phyloP scores from a whole-genome alignment of 2,329 filamentous ascomycete genomes.

The Hypomyces perniciosus region DNA sequence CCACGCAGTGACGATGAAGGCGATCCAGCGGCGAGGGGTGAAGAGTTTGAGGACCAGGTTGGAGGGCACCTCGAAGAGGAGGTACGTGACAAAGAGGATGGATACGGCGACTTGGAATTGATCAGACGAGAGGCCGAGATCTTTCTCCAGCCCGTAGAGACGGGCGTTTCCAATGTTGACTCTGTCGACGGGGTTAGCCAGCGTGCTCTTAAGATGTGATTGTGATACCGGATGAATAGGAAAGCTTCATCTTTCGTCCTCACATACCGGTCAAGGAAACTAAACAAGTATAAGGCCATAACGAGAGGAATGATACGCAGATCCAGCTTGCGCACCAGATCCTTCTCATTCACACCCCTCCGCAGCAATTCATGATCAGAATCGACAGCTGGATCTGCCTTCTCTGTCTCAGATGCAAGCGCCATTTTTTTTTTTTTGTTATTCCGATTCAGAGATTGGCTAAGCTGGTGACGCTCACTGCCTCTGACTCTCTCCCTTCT shows the following conservation, averaged over 20 bases:
- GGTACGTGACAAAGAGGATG: conserved; percentile 61
- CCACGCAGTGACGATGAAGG: conserved; percentile 60
- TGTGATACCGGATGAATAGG: background rate
- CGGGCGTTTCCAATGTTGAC: conserved; percentile 70
- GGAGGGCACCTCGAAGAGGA: conserved; percentile 57
- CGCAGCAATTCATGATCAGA: background rate
- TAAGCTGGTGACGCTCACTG: too few species aligned
- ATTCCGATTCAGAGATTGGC: too few species aligned
- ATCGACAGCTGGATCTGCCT: background rate
- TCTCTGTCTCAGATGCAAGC: too few species aligned
- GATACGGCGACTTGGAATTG: conserved; percentile 66
- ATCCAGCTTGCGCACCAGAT: conserved; percentile 60
- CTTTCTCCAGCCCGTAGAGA: conserved; percentile 58
- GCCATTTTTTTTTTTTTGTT: too few species aligned
- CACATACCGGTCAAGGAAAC: conserved; percentile 62
- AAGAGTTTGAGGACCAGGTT: conserved; percentile 60
- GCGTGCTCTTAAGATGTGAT: background rate
- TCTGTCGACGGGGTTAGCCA: conserved; percentile 23
- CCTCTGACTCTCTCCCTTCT: too few species aligned
- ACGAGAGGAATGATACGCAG: conserved; percentile 58
- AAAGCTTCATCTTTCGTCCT: background rate
- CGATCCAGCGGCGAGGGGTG: conserved; percentile 56
- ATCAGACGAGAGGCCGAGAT: conserved; percentile 51
- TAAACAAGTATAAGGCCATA: conserved; percentile 67
- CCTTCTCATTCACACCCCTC: conserved; percentile 36